Evolutionary conservation across 148 eudicot genomes (phyloP).

Genomic region (Drosera capensis): DNA sequence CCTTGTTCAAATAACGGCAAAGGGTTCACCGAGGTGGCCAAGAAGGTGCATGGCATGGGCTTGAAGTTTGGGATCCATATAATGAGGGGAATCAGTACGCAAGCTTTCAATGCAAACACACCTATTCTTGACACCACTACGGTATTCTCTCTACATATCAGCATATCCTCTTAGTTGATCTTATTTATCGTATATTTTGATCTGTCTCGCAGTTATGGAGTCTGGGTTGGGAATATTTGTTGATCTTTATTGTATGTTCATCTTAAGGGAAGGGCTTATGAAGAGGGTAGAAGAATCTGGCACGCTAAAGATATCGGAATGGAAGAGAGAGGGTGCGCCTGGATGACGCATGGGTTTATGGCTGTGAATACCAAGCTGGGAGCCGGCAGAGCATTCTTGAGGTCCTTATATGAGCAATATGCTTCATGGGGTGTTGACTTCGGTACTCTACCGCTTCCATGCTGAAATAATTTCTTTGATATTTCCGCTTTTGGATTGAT

Average conservation of each 20-base stretch:
- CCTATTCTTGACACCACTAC: conserved; percentile 65
- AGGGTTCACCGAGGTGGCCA: conserved; percentile 67
- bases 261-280: conserved; percentile 54
- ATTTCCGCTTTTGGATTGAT: too few relatives aligned
- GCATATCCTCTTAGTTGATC: too few relatives aligned
- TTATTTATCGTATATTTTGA: too few relatives aligned
- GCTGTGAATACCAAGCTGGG: conserved; percentile 58
- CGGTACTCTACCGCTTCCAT: conserved; percentile 26
- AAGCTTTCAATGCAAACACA: conserved; percentile 72
- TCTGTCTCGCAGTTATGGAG: too few relatives aligned
- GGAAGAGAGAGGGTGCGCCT: conserved; percentile 57
- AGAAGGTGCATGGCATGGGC: conserved; percentile 77
- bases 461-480: too few relatives aligned
- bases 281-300: conserved; percentile 58
- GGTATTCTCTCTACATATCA: conserved; percentile 31
- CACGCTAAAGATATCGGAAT: conserved; percentile 66
- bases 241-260: background rate
- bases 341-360: conserved; percentile 98
- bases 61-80: conserved; percentile 97
- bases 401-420: conserved; percentile 86
- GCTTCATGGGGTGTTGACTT: conserved; percentile 96
- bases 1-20: conserved; percentile 77
- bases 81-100: conserved; percentile 87
- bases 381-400: conserved; percentile 89
- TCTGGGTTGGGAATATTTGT: too few relatives aligned